Evolutionary conservation across 257 asterid species (phyloP).

Genomic region (Verbena officinalis): DNA sequence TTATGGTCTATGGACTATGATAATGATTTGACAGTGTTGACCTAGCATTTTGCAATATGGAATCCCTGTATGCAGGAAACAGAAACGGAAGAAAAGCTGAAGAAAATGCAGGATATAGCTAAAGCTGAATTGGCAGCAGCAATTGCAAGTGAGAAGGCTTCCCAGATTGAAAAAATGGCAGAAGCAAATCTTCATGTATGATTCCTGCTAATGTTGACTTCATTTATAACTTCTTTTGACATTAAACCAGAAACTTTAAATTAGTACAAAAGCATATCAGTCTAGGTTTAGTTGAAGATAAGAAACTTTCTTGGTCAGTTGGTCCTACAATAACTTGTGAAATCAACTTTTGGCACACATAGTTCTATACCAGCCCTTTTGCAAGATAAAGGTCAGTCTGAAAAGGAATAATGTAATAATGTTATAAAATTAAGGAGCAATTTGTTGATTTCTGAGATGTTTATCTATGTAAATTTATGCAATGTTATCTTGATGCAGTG

Average conservation of each 20-base stretch:
- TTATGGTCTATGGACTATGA: background rate
- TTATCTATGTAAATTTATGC: background rate
- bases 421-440: slow-evolving; percentile 9
- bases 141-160: slow-evolving; percentile 90
- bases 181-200: slow-evolving; percentile 93
- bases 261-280: slow-evolving; percentile 2
- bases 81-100: slow-evolving; percentile 68
- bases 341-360: slow-evolving; percentile 8
- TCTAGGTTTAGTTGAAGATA: slow-evolving; percentile 13
- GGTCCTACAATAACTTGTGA: slow-evolving; percentile 12
- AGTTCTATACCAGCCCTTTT: background rate
- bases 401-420: too few species aligned
- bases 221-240: slow-evolving; percentile 18
- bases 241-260: slow-evolving; percentile 12
- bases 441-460: slow-evolving; percentile 10
- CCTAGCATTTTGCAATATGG: slow-evolving; percentile 21
- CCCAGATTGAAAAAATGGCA: slow-evolving; percentile 96
- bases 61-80: slow-evolving; percentile 58
- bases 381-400: slow-evolving; percentile 8
- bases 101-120: slow-evolving; percentile 66
- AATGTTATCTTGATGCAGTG: background rate
- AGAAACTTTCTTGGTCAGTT: background rate
- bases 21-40: slow-evolving; percentile 16
- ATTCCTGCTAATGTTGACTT: slow-evolving; percentile 32
- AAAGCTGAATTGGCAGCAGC: slow-evolving; percentile 89